phyloP scores from a whole-genome alignment of 768 basidiomycete species.

The Tulasnella sp. region DNA sequence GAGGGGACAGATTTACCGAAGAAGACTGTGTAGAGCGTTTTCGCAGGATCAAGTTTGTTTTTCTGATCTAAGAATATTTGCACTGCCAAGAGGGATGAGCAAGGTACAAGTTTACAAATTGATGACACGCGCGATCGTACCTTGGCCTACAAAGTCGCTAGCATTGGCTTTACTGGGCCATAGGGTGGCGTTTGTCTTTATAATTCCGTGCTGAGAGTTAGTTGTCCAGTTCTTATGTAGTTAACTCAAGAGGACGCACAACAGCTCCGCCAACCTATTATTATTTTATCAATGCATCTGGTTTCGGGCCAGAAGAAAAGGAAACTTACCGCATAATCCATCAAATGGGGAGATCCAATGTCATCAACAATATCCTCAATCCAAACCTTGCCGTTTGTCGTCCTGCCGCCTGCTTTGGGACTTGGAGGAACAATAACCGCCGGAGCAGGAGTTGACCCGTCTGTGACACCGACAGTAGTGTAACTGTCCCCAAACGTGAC shows the following conservation, averaged over 20 bases:
- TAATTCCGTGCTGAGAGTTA: slow-evolving; percentile 27
- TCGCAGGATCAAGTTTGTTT: slow-evolving; percentile 35
- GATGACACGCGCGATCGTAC: slow-evolving; percentile 27
- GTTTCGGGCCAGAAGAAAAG: no score
- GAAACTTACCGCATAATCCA: slow-evolving; percentile 40
- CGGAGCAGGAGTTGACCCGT: slow-evolving; percentile 36
- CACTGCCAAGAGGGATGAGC: no score
- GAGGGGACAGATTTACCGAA: neutral
- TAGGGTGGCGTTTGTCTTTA: slow-evolving; percentile 37
- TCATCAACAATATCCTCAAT: slow-evolving; percentile 36
- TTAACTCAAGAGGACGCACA: neutral
- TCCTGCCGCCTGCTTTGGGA: slow-evolving; percentile 40
- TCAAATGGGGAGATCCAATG: slow-evolving; percentile 33
- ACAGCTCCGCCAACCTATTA: no score
- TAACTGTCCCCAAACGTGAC: slow-evolving; percentile 51
- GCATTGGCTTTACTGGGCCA: slow-evolving; percentile 43
- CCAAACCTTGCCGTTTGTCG: slow-evolving; percentile 44
- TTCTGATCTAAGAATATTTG: slow-evolving; percentile 36
- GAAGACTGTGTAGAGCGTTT: slow-evolving; percentile 34
- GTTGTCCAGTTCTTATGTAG: neutral
- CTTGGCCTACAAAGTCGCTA: slow-evolving; percentile 41
- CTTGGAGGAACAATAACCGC: slow-evolving; percentile 35
- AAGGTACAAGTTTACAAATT: no score
- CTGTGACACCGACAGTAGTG: slow-evolving; percentile 40
- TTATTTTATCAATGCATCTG: no score